Base-by-base conservation (phyloP, 2,329 filamentous ascomycete genomes). In the Aspergillus sp. region DNA sequence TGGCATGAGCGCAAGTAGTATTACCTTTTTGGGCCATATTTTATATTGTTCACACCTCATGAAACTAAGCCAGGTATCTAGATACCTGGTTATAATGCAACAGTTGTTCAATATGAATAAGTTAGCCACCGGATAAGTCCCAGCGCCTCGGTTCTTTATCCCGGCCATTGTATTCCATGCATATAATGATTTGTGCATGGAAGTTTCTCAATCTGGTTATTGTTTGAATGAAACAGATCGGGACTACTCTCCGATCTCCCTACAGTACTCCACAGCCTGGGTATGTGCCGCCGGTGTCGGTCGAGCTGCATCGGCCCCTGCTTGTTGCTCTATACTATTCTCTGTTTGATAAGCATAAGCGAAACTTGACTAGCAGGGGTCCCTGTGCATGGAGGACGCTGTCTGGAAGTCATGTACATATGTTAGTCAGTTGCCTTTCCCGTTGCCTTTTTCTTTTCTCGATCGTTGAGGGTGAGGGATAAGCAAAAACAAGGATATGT, bases 401-500 rank as follows among this genome's bases (percentile, higher is more conserved):
- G 27, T 30, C 10, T 41, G 15, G 11, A 25, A 44, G 39, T 44
- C 42, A 38, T 32, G 36, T 21, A 36, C 32, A 36, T 36, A 6
- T 36, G 32, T 36, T 36, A 36, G 10, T 13, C 32, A 44, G 55
- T 42, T 58, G 55, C 55, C 55, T 58, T 50, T 3, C 47, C 41
- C 38, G 59, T 30, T 61, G 59, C 55, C 59, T 54, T 57, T 42
- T 30, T 27, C 2, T 27, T 27, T 27, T 27, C 25, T 27, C 25
- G 25, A 27, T 27, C 25, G 2, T 8, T 27, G 25, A 27, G 25
- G 7, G 25, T 27, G 25, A 3, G 25, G 25, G 7, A 27, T 27
- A 8, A 27, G 25, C 7, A 27, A 27, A 8, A 39, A 11, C 6
- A 48, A 23, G 4, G 10, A 59, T 17, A 53, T 13, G 8, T 15